Conservation (phyloP, 140 eudicot genomes). For the Stevia rebaudiana region DNA sequence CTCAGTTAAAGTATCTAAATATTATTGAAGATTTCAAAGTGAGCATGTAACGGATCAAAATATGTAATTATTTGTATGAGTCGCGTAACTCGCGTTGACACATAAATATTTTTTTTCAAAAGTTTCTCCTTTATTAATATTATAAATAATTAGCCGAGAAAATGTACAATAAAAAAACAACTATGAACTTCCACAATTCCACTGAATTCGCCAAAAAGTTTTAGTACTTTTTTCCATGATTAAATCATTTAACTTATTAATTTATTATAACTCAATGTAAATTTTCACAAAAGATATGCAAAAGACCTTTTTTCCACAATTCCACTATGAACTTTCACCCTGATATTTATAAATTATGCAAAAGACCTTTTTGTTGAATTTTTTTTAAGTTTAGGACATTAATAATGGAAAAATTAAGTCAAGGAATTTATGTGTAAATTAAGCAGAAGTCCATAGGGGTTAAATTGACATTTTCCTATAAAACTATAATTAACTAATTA, state of each 20-base stretch:
- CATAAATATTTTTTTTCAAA: background rate
- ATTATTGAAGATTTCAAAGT: slow-evolving; percentile 6
- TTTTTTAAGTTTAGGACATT: background rate
- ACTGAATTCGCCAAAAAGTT: background rate
- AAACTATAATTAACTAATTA: background rate
- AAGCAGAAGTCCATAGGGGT: background rate
- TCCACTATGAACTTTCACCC: no score
- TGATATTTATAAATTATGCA: no score
- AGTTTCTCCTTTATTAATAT: background rate
- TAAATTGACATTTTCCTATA: background rate
- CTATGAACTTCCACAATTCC: background rate
- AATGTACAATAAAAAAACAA: background rate
- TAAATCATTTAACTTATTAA: background rate
- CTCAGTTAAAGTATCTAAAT: slow-evolving; percentile 8
- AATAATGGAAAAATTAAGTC: background rate
- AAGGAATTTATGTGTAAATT: background rate
- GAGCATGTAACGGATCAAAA: slow-evolving; percentile 1
- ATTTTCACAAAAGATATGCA: no score
- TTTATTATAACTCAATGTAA: no score
- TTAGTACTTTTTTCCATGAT: background rate
- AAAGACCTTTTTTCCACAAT: no score
- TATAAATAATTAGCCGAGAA: no score
- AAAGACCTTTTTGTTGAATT: background rate
- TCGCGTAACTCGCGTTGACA: no score
- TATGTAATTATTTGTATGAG: background rate